Evolutionary conservation across 306 rosid species (phyloP).

Genomic region (Begonia masoniana): DNA sequence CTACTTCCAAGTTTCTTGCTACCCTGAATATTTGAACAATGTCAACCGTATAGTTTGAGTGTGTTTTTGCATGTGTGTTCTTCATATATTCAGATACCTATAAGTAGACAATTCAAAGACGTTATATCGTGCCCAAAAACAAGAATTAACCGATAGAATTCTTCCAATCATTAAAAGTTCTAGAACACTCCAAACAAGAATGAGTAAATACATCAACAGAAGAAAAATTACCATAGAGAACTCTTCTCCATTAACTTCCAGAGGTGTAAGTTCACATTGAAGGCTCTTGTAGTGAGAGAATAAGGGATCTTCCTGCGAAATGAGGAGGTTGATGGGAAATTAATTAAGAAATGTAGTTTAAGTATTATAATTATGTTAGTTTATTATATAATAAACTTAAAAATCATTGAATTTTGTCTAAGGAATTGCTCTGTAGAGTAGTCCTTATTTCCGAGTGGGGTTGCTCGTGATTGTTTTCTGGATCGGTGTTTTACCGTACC

Average conservation of each 20-base stretch:
- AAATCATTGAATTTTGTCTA: too few species aligned
- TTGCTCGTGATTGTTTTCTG: too few species aligned
- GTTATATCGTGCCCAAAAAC: too few species aligned
- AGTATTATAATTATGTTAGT: too few species aligned
- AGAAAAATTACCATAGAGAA: conserved; percentile 57
- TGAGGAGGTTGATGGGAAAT: conserved; percentile 1
- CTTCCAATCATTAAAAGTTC: too few species aligned
- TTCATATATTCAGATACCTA: conserved; percentile 69
- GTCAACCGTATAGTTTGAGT: conserved; percentile 61
- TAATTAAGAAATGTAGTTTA: too few species aligned
- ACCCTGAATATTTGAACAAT: conserved; percentile 60
- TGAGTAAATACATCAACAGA: not conserved
- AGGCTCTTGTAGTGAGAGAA: conserved; percentile 64
- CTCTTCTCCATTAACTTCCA: conserved; percentile 45
- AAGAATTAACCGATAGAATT: too few species aligned
- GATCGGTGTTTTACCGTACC: too few species aligned
- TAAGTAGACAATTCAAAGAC: not conserved
- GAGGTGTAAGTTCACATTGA: conserved; percentile 52
- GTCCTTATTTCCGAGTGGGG: too few species aligned
- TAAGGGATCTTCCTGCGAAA: conserved; percentile 66
- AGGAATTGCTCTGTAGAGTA: too few species aligned
- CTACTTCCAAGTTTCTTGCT: conserved; percentile 58
- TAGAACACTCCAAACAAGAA: not conserved
- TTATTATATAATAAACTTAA: too few species aligned
- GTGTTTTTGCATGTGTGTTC: conserved; percentile 86